A percentile compares a stretch with the other conserved stretches of the same genome.
Evolutionary conservation across 139 green algal genomes (phyloP).

Genomic region (Tetratostichococcus sp.): DNA sequence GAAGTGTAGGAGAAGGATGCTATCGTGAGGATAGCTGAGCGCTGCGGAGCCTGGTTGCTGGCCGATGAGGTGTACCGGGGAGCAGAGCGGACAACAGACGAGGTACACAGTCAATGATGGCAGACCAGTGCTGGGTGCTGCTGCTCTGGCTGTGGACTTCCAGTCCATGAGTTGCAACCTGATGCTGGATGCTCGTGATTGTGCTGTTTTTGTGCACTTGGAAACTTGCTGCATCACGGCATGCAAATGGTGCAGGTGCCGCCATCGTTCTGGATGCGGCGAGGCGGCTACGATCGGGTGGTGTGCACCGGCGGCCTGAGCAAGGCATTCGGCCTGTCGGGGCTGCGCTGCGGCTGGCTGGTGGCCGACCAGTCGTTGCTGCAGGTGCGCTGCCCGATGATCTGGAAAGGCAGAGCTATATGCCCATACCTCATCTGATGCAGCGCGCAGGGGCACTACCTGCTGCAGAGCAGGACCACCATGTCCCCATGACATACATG

Average conservation of each 20-base stretch:
- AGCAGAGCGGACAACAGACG: constrained; percentile 2
- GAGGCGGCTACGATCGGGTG: not conserved
- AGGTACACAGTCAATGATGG: no score
- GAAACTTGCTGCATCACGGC: no score
- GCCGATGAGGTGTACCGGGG: constrained; percentile 9
- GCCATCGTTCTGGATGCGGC: not conserved
- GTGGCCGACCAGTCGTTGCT: not conserved
- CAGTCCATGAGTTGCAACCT: no score
- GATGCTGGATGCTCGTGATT: no score
- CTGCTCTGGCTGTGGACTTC: no score
- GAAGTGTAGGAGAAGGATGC: constrained; percentile 2
- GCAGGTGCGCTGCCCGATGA: not conserved
- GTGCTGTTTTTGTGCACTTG: no score
- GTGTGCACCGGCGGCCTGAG: constrained; percentile 1
- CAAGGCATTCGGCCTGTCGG: constrained; percentile 5
- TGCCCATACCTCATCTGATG: no score
- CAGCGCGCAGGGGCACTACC: no score
- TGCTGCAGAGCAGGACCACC: no score
- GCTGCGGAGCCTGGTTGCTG: constrained; percentile 1
- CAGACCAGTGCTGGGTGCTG: no score
- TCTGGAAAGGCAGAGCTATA: no score
- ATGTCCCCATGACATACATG: no score
- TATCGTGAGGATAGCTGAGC: not conserved
- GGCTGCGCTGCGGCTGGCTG: constrained; percentile 4
- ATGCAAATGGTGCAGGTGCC: not conserved